Evolutionary conservation across 176 grass and related monocot genomes (phyloP).

Genomic region (Oryza officinalis): DNA sequence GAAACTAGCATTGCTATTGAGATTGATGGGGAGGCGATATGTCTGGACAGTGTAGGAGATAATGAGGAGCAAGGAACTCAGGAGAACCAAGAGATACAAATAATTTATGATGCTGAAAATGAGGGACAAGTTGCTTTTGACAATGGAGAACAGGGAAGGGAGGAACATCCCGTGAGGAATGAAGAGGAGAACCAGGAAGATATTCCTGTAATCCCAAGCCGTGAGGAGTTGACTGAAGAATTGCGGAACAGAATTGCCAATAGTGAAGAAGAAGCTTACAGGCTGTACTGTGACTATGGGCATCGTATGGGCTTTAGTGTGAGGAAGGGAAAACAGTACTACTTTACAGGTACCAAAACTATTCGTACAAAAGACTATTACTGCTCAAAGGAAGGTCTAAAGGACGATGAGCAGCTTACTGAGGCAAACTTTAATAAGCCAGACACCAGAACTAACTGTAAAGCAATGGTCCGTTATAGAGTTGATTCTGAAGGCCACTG

Average conservation of each 20-base stretch:
- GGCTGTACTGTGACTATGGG: slow-evolving; percentile 73
- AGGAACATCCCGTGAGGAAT: slow-evolving; percentile 34
- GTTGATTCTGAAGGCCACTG: slow-evolving; percentile 73
- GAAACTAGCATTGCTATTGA: slow-evolving; percentile 62
- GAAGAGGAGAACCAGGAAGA: slow-evolving; percentile 44
- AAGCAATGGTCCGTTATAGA: slow-evolving; percentile 78
- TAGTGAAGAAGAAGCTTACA: slow-evolving; percentile 89
- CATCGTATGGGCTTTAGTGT: slow-evolving; percentile 85
- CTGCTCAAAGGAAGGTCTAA: slow-evolving; percentile 89
- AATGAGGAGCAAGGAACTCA: slow-evolving; percentile 44
- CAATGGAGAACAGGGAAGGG: slow-evolving; percentile 31
- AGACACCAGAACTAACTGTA: slow-evolving; percentile 83
- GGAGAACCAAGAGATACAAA: slow-evolving; percentile 45
- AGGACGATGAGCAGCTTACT: slow-evolving; percentile 68
- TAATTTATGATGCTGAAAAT: slow-evolving; percentile 41
- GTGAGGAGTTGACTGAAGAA: slow-evolving; percentile 70
- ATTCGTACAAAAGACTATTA: slow-evolving; percentile 85
- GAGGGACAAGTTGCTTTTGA: slow-evolving; percentile 41
- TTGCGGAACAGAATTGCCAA: slow-evolving; percentile 60
- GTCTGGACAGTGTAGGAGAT: slow-evolving; percentile 55
- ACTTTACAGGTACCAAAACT: slow-evolving; percentile 72
- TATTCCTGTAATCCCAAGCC: slow-evolving; percentile 45
- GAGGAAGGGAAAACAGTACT: slow-evolving; percentile 81
- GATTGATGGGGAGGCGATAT: slow-evolving; percentile 72
- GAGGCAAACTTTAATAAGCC: slow-evolving; percentile 69